These are phyloP conservation scores for Pseudocercospora eumusae DNA, from an alignment of 2,329 filamentous ascomycete genomes.

Conservation along the genomic window DNA sequence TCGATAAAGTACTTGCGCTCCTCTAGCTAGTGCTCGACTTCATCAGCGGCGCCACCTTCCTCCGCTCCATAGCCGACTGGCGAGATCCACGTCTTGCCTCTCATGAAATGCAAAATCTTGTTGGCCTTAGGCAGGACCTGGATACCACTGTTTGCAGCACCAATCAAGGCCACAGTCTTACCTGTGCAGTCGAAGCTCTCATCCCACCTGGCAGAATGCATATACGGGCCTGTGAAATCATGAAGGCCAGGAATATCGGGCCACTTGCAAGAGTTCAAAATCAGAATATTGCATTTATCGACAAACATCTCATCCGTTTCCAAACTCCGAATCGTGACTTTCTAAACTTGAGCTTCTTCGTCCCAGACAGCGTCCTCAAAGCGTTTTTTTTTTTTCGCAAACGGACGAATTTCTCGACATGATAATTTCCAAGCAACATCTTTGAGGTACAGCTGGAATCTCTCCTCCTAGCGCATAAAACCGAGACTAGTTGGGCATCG, in stretches of 20 bases:
- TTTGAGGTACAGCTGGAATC: constrained; percentile 18
- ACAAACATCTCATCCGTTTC: neutral
- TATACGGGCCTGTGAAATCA: constrained; percentile 40
- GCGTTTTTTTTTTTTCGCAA: constrained; percentile 29
- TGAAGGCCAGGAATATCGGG: constrained; percentile 40
- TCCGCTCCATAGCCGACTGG: neutral
- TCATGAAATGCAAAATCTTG: neutral
- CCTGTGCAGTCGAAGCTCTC: constrained; percentile 32
- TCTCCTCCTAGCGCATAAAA: constrained; percentile 44
- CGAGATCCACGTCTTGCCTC: neutral
- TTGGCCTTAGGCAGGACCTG: constrained; percentile 45
- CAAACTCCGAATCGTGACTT: constrained; percentile 10
- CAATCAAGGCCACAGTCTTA: constrained; percentile 44
- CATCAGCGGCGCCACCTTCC: no score
- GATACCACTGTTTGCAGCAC: constrained; percentile 45
- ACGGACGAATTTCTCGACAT: constrained; percentile 32
- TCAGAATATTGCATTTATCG: constrained; percentile 21
- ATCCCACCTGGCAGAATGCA: constrained; percentile 45
- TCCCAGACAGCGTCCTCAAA: constrained; percentile 19
- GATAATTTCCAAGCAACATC: constrained; percentile 15
- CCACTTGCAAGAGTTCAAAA: constrained; percentile 21
- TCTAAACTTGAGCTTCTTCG: constrained; percentile 16
- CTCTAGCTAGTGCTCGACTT: no score
- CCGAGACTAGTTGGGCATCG: constrained; percentile 45
- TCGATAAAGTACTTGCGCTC: no score